These are phyloP conservation scores for Tricholoma hemisulphureum DNA, from an alignment of 768 basidiomycete species.

Conservation along the genomic window DNA sequence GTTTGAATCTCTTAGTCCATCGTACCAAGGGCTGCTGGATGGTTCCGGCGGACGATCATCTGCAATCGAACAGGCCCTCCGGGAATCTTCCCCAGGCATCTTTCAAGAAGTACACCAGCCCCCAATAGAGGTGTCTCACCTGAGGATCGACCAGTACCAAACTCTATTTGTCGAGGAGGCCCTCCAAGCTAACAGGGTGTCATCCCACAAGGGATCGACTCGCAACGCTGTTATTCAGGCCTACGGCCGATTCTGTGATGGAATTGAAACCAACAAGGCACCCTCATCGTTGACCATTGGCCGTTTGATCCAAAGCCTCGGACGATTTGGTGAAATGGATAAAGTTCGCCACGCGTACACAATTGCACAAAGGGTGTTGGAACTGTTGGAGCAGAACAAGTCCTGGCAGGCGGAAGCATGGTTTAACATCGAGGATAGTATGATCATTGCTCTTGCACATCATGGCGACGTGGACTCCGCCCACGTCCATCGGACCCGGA, in stretches of 20 bases:
- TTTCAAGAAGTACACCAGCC: slow-evolving; percentile 11
- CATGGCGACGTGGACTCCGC: slow-evolving; percentile 77
- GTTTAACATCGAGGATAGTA: slow-evolving; percentile 81
- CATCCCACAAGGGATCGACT: slow-evolving; percentile 14
- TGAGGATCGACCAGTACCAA: slow-evolving; percentile 10
- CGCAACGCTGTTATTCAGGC: slow-evolving; percentile 36
- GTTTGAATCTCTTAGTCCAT: slow-evolving; percentile 32
- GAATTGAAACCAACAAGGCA: slow-evolving; percentile 42
- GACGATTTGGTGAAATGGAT: slow-evolving; percentile 57
- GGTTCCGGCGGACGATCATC: slow-evolving; percentile 17
- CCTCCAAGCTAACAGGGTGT: not conserved
- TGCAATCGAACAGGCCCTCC: slow-evolving; percentile 21
- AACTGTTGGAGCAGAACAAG: slow-evolving; percentile 41
- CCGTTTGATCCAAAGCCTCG: slow-evolving; percentile 65
- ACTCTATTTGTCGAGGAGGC: slow-evolving; percentile 1
- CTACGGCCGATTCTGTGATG: slow-evolving; percentile 49
- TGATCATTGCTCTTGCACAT: slow-evolving; percentile 86
- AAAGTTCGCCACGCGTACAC: slow-evolving; percentile 67
- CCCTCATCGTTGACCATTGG: slow-evolving; percentile 55
- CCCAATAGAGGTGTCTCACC: not conserved
- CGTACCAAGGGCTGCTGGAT: slow-evolving; percentile 26
- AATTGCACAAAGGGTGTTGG: slow-evolving; percentile 61
- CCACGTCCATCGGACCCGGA: slow-evolving; percentile 73
- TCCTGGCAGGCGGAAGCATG: slow-evolving; percentile 57
- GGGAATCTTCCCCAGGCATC: slow-evolving; percentile 3